Evolutionary conservation across 768 basidiomycete genomes (phyloP).

Genomic region (Zangia roseola): DNA sequence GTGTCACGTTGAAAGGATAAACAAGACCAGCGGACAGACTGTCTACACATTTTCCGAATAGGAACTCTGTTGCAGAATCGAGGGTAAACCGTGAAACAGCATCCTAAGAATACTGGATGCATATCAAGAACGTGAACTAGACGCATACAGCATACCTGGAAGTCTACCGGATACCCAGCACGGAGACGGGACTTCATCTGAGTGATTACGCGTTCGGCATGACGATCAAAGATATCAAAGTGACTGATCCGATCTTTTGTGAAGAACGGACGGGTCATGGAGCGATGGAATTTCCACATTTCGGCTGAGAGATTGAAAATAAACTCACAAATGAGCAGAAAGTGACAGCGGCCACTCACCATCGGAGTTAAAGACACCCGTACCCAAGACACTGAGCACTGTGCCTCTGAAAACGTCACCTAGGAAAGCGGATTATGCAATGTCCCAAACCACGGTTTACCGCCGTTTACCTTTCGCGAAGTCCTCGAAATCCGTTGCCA

Average conservation of each 20-base stretch:
- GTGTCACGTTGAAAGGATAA: slow-evolving; percentile 44
- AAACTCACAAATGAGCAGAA: not conserved
- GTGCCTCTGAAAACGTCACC: slow-evolving; percentile 39
- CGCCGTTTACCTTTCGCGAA: slow-evolving; percentile 51
- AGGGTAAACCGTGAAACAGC: slow-evolving; percentile 62
- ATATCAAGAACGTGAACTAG: not conserved
- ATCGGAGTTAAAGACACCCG: slow-evolving; percentile 69
- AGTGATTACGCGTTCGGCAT: slow-evolving; percentile 43
- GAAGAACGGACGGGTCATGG: slow-evolving; percentile 64
- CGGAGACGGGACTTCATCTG: slow-evolving; percentile 48
- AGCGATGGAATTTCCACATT: slow-evolving; percentile 64
- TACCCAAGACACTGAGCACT: slow-evolving; percentile 52
- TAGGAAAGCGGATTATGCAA: not conserved
- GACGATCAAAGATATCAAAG: slow-evolving; percentile 60
- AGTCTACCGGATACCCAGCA: slow-evolving; percentile 54
- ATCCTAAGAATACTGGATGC: slow-evolving; percentile 36
- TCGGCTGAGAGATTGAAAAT: slow-evolving; percentile 33
- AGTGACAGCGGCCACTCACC: slow-evolving; percentile 34
- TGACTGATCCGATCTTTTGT: slow-evolving; percentile 57
- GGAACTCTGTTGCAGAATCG: slow-evolving; percentile 64
- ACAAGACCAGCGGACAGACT: slow-evolving; percentile 51
- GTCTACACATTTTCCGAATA: slow-evolving; percentile 60
- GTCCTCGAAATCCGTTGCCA: slow-evolving; percentile 57
- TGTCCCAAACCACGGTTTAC: not conserved
- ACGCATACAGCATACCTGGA: slow-evolving; percentile 40